Percentiles rank a stretch among this genome's conserved stretches.
These are phyloP conservation scores for Didymosphaeria variabile DNA, from an alignment of 2,329 filamentous ascomycete genomes.

Conservation along the genomic window DNA sequence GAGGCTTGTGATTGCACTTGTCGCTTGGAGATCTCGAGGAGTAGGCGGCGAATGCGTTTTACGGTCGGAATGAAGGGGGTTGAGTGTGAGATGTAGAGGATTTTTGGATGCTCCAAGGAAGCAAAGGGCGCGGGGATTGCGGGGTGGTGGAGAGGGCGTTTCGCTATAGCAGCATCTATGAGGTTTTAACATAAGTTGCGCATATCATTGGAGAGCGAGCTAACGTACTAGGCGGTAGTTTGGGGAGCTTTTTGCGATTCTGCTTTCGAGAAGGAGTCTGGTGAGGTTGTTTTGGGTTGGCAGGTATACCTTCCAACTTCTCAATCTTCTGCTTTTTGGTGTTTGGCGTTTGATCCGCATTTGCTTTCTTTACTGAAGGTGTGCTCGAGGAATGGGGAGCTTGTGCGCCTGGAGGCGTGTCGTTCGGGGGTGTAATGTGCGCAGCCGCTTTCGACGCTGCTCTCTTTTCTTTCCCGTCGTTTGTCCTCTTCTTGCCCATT, in stretches of 20 bases:
- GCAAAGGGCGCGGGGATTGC: constrained; percentile 64
- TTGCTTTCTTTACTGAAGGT: constrained; percentile 11
- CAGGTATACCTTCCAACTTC: background rate
- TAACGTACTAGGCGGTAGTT: constrained; percentile 35
- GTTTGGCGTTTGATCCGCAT: background rate
- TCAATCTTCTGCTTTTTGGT: constrained; percentile 18
- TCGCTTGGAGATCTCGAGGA: constrained; percentile 65
- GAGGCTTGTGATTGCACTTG: constrained; percentile 49
- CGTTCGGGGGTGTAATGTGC: constrained; percentile 9
- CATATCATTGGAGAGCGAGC: constrained; percentile 1
- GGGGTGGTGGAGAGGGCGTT: constrained; percentile 67
- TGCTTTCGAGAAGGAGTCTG: constrained; percentile 9
- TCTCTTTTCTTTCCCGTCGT: constrained; percentile 33
- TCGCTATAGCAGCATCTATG: constrained; percentile 59
- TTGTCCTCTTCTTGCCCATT: constrained; percentile 38
- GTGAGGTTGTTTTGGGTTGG: constrained; percentile 13
- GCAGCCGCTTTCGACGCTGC: constrained; percentile 14
- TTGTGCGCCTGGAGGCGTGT: constrained; percentile 27
- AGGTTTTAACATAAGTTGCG: constrained; percentile 12
- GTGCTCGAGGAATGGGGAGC: constrained; percentile 22
- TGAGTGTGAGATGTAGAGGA: constrained; percentile 71
- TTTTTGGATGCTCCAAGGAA: constrained; percentile 59
- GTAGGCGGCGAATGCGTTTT: constrained; percentile 70
- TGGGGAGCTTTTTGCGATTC: constrained; percentile 25
- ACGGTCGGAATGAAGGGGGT: constrained; percentile 75